These are phyloP conservation scores for Lactifluus pinguis DNA, from an alignment of 768 basidiomycete genomes.

Conservation along the genomic window DNA sequence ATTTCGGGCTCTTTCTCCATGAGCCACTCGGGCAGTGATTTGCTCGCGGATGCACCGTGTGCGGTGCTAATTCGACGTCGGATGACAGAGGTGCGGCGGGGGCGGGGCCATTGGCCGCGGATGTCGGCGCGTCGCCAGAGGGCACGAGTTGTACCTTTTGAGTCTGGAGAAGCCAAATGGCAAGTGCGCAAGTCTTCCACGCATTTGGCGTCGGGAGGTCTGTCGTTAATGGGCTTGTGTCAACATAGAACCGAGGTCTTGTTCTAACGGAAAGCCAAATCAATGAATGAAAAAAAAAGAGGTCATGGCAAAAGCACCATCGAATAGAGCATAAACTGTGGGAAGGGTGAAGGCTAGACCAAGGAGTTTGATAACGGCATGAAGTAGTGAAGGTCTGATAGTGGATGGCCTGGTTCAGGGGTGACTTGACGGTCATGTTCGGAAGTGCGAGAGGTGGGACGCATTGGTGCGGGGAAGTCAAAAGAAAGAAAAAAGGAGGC, in stretches of 20 bases:
- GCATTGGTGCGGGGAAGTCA: too few relatives aligned
- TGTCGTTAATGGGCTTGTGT: constrained; percentile 52
- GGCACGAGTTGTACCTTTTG: constrained; percentile 29
- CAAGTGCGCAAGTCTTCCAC: constrained; percentile 75
- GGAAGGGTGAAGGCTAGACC: constrained; percentile 51
- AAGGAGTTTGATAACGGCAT: constrained; percentile 61
- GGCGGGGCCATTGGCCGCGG: too few relatives aligned
- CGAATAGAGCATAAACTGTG: constrained; percentile 50
- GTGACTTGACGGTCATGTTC: constrained; percentile 51
- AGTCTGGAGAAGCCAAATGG: constrained; percentile 64
- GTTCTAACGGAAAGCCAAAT: constrained; percentile 33
- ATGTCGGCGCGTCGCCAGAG: not conserved
- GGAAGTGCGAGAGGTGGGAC: too few relatives aligned
- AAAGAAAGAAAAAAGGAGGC: too few relatives aligned
- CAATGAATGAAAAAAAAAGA: constrained; percentile 1
- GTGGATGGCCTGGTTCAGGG: constrained; percentile 67
- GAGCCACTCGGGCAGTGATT: constrained; percentile 39
- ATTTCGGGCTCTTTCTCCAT: constrained; percentile 20
- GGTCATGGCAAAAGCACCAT: constrained; percentile 36
- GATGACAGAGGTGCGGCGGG: not conserved
- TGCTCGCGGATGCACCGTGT: constrained; percentile 30
- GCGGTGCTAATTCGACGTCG: constrained; percentile 10
- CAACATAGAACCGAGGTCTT: constrained; percentile 50
- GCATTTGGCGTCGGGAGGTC: constrained; percentile 72
- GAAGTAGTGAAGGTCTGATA: constrained; percentile 55